phyloP scores from a whole-genome alignment of 371 early-diverging fungal genomes.

The Rhizopus arrhizus region DNA sequence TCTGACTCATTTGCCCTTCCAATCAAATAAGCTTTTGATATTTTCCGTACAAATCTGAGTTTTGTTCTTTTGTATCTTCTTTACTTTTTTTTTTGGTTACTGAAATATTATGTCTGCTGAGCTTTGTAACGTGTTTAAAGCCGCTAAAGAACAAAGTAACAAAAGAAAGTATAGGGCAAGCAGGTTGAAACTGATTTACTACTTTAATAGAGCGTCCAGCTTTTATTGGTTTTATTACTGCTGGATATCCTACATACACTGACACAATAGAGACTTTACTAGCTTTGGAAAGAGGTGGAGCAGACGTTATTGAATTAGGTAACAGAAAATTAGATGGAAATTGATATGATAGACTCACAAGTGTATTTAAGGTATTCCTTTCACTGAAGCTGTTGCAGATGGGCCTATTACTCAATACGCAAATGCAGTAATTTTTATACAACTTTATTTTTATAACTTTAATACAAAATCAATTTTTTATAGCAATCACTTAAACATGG shows the following conservation, averaged over 20 bases:
- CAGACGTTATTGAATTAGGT: slow-evolving; percentile 97
- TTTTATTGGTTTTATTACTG: slow-evolving; percentile 94
- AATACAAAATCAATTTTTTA: not conserved
- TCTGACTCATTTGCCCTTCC: slow-evolving; percentile 19
- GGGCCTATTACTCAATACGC: slow-evolving; percentile 96
- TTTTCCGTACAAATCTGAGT: not conserved
- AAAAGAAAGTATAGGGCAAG: not conserved
- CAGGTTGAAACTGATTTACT: not conserved
- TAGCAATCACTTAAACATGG: slow-evolving; percentile 67
- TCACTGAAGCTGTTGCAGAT: slow-evolving; percentile 97
- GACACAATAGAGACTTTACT: slow-evolving; percentile 84
- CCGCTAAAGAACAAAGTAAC: slow-evolving; percentile 50
- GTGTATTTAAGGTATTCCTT: slow-evolving; percentile 76
- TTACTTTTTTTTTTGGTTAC: not conserved
- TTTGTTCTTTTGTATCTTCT: not conserved
- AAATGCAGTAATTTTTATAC: slow-evolving; percentile 62
- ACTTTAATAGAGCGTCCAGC: slow-evolving; percentile 70
- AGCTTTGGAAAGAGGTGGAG: slow-evolving; percentile 88
- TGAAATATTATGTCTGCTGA: slow-evolving; percentile 43
- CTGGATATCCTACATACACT: slow-evolving; percentile 83
- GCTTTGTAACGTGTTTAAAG: slow-evolving; percentile 46
- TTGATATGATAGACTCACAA: not conserved
- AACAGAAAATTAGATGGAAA: slow-evolving; percentile 11
- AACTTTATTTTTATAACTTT: not conserved
- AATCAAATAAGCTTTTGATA: slow-evolving; percentile 2